Evolutionary conservation across 2,329 filamentous ascomycete genomes (phyloP).

Genomic region (Paracamarosporium sp.): DNA sequence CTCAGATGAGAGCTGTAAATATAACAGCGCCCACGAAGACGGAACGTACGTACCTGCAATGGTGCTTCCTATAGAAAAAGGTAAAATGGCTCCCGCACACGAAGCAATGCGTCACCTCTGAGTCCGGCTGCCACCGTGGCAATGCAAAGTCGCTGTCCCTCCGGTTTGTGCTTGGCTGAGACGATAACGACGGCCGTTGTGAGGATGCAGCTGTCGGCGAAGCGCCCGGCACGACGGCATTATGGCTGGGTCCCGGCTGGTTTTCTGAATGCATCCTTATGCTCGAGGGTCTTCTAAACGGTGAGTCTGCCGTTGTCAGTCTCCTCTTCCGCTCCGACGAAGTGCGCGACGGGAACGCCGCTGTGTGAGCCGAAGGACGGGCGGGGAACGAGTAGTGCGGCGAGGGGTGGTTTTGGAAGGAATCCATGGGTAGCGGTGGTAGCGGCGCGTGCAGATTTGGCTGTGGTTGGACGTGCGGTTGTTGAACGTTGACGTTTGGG

Average conservation of each 20-base stretch:
- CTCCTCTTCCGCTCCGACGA: constrained; percentile 43
- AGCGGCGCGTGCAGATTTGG: constrained; percentile 8
- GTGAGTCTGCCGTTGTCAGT: constrained; percentile 40
- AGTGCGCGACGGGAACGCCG: constrained; percentile 22
- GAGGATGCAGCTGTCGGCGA: constrained; percentile 20
- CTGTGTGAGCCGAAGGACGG: constrained; percentile 24
- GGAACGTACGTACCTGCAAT: constrained; percentile 71
- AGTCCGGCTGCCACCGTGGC: constrained; percentile 88
- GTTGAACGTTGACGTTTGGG: constrained; percentile 13
- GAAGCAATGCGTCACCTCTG: constrained; percentile 80
- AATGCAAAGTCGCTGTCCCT: constrained; percentile 59
- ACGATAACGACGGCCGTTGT: constrained; percentile 13
- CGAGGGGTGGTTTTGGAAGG: constrained; percentile 9
- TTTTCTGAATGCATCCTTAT: constrained; percentile 27
- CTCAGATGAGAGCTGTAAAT: not conserved
- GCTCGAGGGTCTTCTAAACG: constrained; percentile 37
- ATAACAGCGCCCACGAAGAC: not conserved
- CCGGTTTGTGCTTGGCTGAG: constrained; percentile 16
- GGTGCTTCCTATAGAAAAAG: constrained; percentile 88
- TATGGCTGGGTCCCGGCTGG: constrained; percentile 19
- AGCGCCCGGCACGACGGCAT: constrained; percentile 31
- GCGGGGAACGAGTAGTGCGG: constrained; percentile 27
- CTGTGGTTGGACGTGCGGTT: constrained; percentile 6
- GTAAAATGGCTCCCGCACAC: constrained; percentile 83
- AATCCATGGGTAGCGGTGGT: constrained; percentile 7